Evolutionary conservation across 305 asterid genomes (phyloP).

Genomic region (Fraxinus platypoda): DNA sequence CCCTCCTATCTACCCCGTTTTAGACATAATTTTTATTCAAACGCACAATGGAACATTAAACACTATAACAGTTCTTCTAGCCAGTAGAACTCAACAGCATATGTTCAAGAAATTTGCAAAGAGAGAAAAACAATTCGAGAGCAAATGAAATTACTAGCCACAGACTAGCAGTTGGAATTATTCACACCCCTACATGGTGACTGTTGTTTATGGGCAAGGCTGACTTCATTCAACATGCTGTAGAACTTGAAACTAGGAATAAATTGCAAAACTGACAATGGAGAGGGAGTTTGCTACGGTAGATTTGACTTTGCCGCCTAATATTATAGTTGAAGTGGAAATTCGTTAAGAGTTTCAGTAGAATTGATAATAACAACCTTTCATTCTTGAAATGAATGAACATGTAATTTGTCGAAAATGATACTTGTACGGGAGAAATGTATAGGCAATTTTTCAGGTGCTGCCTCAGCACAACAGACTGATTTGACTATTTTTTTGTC

Average conservation of each 20-base stretch:
- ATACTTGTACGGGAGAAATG: neutral
- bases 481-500: neutral
- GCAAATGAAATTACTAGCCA: neutral
- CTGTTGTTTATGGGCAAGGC: neutral
- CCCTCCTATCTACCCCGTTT: neutral
- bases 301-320: neutral
- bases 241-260: neutral
- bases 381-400: neutral
- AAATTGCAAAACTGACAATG: neutral
- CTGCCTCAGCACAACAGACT: neutral
- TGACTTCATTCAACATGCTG: neutral
- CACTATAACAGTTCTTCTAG: neutral
- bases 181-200: neutral
- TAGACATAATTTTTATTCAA: neutral
- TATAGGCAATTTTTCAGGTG: neutral
- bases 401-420: neutral
- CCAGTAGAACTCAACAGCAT: neutral
- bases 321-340: neutral
- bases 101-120: neutral
- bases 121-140: neutral
- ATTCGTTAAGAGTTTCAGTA: neutral
- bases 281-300: neutral
- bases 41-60: neutral
- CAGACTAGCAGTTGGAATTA: neutral
- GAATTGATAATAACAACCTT: neutral